Evolutionary conservation across 129 eudicot genomes (phyloP).

Genomic region (Flaveria ramosissima): DNA sequence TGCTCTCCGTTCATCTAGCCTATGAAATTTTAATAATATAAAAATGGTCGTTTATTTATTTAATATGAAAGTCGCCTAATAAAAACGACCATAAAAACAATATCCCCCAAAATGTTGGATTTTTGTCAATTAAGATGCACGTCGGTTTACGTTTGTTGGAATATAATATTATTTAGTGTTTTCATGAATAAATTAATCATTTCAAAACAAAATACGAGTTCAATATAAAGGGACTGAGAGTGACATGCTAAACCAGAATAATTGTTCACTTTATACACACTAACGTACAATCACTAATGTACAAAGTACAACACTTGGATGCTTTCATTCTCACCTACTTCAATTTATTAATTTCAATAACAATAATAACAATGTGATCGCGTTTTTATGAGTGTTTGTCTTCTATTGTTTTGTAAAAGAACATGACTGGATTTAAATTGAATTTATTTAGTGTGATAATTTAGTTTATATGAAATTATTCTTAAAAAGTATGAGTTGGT

Average conservation of each 20-base stretch:
- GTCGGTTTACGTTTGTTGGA: not conserved
- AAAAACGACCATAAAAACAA: slow-evolving; percentile 2
- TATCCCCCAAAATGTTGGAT: slow-evolving; percentile 1
- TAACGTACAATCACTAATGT: slow-evolving; percentile 3
- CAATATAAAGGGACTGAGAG: not conserved
- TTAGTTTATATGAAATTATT: not conserved
- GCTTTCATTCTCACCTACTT: not conserved
- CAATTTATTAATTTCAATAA: not conserved
- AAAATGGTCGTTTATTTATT: not conserved
- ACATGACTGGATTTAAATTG: not conserved
- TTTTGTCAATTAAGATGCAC: not conserved
- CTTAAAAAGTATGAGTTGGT: no score
- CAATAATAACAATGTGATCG: not conserved
- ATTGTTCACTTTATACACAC: not conserved
- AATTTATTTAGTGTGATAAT: not conserved
- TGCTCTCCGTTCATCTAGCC: no score
- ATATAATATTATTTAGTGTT: not conserved
- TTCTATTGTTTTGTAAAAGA: not conserved
- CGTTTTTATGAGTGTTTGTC: not conserved
- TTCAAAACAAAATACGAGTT: not conserved
- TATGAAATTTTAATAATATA: no score
- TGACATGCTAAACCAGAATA: not conserved
- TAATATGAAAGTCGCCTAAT: not conserved
- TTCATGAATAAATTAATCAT: not conserved
- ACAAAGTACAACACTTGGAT: slow-evolving; percentile 13